Conservation (phyloP, 2,329 filamentous ascomycete species). For the Chaetomiaceae sp. region DNA sequence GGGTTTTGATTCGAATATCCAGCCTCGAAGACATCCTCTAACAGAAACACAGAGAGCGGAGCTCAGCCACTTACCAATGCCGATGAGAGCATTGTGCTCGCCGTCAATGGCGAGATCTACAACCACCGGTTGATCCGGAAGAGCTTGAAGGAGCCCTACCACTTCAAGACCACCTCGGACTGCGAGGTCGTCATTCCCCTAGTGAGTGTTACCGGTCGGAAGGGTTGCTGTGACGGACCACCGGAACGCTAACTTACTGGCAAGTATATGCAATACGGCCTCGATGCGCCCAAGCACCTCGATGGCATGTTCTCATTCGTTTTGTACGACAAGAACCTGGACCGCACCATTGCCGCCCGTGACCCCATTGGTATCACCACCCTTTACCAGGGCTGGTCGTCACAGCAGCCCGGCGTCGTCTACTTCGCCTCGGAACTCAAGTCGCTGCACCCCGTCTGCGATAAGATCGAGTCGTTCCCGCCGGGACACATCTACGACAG, state of each 20-base stretch:
- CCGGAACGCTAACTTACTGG: neutral
- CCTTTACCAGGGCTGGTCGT: conserved; percentile 92
- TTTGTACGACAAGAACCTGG: conserved; percentile 89
- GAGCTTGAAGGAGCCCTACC: conserved; percentile 73
- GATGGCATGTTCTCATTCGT: conserved; percentile 99
- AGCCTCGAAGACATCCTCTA: conserved; percentile 21
- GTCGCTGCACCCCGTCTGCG: conserved; percentile 86
- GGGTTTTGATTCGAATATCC: conserved; percentile 35
- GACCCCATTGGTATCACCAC: conserved; percentile 97
- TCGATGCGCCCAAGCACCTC: conserved; percentile 87
- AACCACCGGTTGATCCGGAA: conserved; percentile 97
- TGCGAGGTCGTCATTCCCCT: conserved; percentile 98
- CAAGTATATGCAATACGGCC: conserved; percentile 80
- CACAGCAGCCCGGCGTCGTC: conserved; percentile 72
- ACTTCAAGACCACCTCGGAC: conserved; percentile 98
- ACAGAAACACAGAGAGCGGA: conserved; percentile 66
- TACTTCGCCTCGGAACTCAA: conserved; percentile 99
- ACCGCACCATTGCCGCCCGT: conserved; percentile 88
- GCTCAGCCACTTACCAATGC: conserved; percentile 93
- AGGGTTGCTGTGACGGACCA: neutral
- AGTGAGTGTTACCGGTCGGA: conserved; percentile 50
- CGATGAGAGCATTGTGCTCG: conserved; percentile 81
- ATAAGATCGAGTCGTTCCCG: conserved; percentile 90
- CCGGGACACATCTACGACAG: conserved; percentile 97
- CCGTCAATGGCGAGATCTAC: conserved; percentile 99